phyloP scores from a whole-genome alignment of 2,329 filamentous ascomycete species.

The Venturia effusa region DNA sequence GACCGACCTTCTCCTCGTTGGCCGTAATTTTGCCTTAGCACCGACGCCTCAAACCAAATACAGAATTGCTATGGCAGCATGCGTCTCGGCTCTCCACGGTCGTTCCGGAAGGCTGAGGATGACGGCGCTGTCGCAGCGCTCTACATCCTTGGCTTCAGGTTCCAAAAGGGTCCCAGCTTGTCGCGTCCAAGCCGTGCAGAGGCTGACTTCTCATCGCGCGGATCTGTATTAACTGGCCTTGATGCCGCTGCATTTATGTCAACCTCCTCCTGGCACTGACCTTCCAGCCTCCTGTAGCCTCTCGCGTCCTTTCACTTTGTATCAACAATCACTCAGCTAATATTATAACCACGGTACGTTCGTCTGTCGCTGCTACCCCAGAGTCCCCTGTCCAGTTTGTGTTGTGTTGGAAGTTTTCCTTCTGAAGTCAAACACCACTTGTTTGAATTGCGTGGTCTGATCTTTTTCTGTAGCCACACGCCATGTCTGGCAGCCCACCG shows the following conservation, averaged over 20 bases:
- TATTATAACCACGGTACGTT: conserved; percentile 1
- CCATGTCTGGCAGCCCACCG: conserved; percentile 6
- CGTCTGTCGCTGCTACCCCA: not conserved
- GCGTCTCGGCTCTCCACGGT: conserved; percentile 1
- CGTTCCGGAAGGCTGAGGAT: conserved; percentile 2
- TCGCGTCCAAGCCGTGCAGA: conserved; percentile 1
- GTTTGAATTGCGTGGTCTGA: conserved; percentile 9
- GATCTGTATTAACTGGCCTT: not conserved
- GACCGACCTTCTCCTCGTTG: not conserved
- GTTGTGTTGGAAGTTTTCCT: not conserved
- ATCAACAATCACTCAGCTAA: not conserved
- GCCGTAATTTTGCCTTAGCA: not conserved
- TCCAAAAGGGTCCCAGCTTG: not conserved
- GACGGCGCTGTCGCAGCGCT: not conserved
- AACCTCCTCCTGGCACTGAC: not conserved
- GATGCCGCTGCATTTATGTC: not conserved
- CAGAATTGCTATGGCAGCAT: not conserved
- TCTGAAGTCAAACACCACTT: conserved; percentile 6
- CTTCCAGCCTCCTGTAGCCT: not conserved
- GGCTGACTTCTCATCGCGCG: not conserved
- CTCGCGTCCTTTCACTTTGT: not conserved
- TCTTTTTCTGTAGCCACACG: not conserved
- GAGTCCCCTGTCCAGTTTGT: conserved; percentile 2
- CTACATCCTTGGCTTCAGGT: not conserved
- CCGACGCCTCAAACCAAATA: not conserved